Evolutionary conservation across 129 eudicot species (phyloP).

Genomic region (Pittosporum tobira): DNA sequence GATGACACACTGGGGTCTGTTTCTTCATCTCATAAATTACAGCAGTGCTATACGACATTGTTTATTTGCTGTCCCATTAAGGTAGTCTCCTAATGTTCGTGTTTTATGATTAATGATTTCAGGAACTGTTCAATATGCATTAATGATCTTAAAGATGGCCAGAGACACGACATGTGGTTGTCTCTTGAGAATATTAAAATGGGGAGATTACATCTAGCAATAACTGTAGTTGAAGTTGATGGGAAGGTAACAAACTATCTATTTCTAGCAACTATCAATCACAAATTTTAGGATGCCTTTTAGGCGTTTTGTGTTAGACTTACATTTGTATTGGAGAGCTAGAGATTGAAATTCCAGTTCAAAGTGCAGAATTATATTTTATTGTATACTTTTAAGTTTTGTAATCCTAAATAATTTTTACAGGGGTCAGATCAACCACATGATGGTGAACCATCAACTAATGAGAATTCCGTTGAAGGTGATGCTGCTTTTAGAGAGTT

Average conservation of each 20-base stretch:
- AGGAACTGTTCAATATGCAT: constrained; percentile 71
- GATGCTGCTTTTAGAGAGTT: constrained; percentile 22
- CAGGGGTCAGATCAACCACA: constrained; percentile 36
- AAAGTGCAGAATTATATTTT: background rate
- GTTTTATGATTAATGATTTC: constrained; percentile 5
- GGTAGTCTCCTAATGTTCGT: background rate
- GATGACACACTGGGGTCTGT: constrained; percentile 82
- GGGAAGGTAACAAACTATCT: constrained; percentile 30
- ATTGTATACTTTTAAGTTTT: background rate
- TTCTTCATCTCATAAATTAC: background rate
- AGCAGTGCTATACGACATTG: background rate
- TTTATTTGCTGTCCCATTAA: background rate
- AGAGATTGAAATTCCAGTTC: too few species aligned
- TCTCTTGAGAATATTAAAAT: constrained; percentile 64
- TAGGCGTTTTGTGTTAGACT: too few species aligned
- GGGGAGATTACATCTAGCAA: constrained; percentile 74
- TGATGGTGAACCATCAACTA: constrained; percentile 25
- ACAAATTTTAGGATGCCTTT: too few species aligned
- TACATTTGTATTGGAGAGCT: too few species aligned
- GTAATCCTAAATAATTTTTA: background rate
- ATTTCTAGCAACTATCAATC: too few species aligned
- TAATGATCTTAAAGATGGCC: constrained; percentile 58
- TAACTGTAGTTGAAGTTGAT: constrained; percentile 50
- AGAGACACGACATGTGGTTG: constrained; percentile 86
- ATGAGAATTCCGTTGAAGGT: constrained; percentile 23